Evolutionary conservation across 192 early-diverging fungal species (phyloP).

Genomic region (Coemansia sp.): DNA sequence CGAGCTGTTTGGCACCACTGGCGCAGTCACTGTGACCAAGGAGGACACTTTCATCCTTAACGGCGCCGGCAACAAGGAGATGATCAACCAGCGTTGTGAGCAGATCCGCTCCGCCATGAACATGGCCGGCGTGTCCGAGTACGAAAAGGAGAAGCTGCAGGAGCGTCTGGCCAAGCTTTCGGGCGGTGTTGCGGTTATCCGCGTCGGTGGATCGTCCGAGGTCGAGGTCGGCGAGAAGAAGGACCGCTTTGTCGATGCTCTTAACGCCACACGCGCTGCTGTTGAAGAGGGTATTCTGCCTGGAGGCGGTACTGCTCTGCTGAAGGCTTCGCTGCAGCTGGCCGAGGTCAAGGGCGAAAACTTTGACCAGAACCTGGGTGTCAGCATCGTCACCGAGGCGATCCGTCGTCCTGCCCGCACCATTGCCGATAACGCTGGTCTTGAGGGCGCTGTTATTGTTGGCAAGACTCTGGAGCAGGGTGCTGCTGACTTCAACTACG

Average conservation of each 20-base stretch:
- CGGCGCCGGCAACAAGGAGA: constrained; percentile 89
- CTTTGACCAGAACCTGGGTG: constrained; percentile 99
- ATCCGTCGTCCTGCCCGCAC: constrained; percentile 90
- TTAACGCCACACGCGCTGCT: constrained; percentile 98
- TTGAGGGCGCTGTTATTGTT: constrained; percentile 94
- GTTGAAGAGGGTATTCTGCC: constrained; percentile 99
- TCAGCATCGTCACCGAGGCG: constrained; percentile 95
- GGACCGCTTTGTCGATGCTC: constrained; percentile 98
- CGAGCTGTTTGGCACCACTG: constrained; percentile 90
- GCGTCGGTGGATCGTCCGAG: constrained; percentile 96
- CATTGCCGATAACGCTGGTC: constrained; percentile 97
- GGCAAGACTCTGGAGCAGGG: constrained; percentile 89
- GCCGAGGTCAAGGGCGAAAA: constrained; percentile 83
- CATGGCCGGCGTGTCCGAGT: constrained; percentile 82
- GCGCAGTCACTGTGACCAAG: constrained; percentile 91
- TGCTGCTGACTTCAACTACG: constrained; percentile 81
- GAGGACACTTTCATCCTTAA: constrained; percentile 99
- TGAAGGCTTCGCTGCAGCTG: constrained; percentile 89
- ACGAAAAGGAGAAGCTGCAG: constrained; percentile 99
- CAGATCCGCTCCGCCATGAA: constrained; percentile 93
- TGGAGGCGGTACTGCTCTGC: constrained; percentile 95
- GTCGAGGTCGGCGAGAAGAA: constrained; percentile 99
- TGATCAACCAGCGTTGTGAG: constrained; percentile 90
- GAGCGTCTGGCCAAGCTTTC: constrained; percentile 98
- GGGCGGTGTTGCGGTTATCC: constrained; percentile 99